Conservation (phyloP, 1,284 basidiomycete genomes). For the Rhodotorula sp. region DNA sequence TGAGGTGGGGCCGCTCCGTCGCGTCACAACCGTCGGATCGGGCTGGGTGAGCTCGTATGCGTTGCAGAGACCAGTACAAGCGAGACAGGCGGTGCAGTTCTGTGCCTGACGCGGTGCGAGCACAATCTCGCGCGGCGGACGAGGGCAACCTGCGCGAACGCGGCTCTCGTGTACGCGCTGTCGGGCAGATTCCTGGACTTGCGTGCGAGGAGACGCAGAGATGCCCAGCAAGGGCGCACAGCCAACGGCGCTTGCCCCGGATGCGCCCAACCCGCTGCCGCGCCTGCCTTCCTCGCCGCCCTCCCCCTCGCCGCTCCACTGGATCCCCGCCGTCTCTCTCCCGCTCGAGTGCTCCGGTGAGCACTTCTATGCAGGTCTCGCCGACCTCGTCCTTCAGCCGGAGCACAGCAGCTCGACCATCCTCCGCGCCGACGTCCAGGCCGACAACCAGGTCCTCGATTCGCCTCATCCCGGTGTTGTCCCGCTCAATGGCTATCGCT, state of each 20-base stretch:
- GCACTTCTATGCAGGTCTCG: slow-evolving; percentile 14
- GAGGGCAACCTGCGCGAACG: no score
- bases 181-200: background rate
- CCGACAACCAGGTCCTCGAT: slow-evolving; percentile 50
- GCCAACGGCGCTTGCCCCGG: background rate
- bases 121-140: no score
- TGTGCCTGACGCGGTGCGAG: background rate
- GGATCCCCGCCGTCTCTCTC: slow-evolving; percentile 6
- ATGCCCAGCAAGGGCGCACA: background rate
- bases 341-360: background rate
- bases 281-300: slow-evolving; percentile 1
- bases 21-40: background rate
- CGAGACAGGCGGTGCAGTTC: no score
- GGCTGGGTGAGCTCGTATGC: background rate
- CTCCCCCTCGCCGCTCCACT: slow-evolving; percentile 1
- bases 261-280: slow-evolving; percentile 16
- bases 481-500: slow-evolving; percentile 48
- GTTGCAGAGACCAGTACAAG: background rate
- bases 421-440: slow-evolving; percentile 67
- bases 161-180: no score
- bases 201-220: background rate
- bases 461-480: background rate
- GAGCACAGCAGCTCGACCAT: slow-evolving; percentile 82
- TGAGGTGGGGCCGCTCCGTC: background rate
- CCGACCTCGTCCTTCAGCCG: slow-evolving; percentile 65